Evolutionary conservation across 2,329 filamentous ascomycete species (phyloP), one percentile per base, ranked within the genome.

Genomic region (Scolecobasidium constrictum): DNA sequence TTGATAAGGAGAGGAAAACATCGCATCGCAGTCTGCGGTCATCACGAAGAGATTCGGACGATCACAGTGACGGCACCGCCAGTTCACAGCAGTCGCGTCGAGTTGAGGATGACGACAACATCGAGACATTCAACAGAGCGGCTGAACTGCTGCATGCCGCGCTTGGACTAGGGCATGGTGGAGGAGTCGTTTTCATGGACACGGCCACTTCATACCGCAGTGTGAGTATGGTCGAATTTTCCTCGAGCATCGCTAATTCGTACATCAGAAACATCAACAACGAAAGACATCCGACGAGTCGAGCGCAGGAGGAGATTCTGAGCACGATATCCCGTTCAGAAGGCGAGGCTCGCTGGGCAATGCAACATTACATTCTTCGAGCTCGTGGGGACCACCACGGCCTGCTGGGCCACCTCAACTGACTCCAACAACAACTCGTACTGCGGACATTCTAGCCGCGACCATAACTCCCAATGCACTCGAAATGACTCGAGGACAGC

Each of bases 81-180:
- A 51, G 53, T 26, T 46, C 43, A 16, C n/a, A 9, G 26, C n/a
- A 9, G 26, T 9, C 26, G 9, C 9, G n/a, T 9, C 16, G 44
- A n/a, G 45, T 59, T 52, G 6, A 59, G 54, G 44, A 60, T 5
- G 44, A 47, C n/a, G 53, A 60, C 2, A 62, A 64, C 46, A 50
- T 58, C 1, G 61, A 64, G 47, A 65, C 65, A 3, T 72, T 73
- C 43, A 54, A 58, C 11, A 60, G 69, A 17, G 71, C 71, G 1
- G 67, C 69, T 1, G 62, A 66, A 21, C 48, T 73, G 0, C 55
- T 74, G 3, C 61, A 64, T 1, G 62, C 71, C 44, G 66, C 68
- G n/a, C 54, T 73, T 7, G 63, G 64, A 31, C 35, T 70, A 4
- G 56, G 54, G 16, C 56, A 57, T 6, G 64, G 68, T 3, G 68